Base-by-base conservation (phyloP, 176 grass and related monocot species). In the Oryza meyeriana region DNA sequence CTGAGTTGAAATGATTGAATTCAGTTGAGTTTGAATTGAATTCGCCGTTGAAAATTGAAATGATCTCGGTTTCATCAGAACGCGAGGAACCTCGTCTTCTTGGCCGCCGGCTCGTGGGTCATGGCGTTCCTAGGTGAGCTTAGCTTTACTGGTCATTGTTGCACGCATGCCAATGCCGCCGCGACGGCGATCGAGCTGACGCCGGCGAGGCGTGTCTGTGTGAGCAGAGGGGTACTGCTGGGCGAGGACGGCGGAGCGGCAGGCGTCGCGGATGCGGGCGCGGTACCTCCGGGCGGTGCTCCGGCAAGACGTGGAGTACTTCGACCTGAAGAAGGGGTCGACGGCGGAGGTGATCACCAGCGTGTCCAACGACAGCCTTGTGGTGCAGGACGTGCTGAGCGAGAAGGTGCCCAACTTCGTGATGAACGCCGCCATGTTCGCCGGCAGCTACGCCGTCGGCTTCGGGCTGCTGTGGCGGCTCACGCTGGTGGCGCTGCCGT, bases 391-490 rank as follows among this genome's bases (percentile, higher is more conserved):
- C 87, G 88, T 84, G 69, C 88, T 98, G 27, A 85, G 92, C 52
- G 95, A 98, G 78, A 98, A 98, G 88, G 84, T 98, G 32, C 95
- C 95, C 10, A 98, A 98, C 84, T 98, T 98, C 82, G 88, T 98
- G 32, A 94, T 98, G 92, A 98, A 98, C 84, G 27, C 14, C 22
- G 17, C 92, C 25, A 89, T 89, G 78, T 98, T 98, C 82, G 1
- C 91, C 6, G 82, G 95, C 62, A 93, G 90, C 86, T 98, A 98
- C 84, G 78, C 63, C 10, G 90, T 89, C 8, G 95, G 88, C 1
- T 91, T 98, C 68, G 81, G 83, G 35, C 64, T 98, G 50, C 66
- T 90, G 16, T 98, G 95, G 95, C 83, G 67, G 24, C 79, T 98
- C 32, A 84, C 95, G 9, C 84, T 98, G 76, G 92, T 93, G 65